phyloP scores from a whole-genome alignment of 2,329 filamentous ascomycete species.

The Zasmidium cellare region DNA sequence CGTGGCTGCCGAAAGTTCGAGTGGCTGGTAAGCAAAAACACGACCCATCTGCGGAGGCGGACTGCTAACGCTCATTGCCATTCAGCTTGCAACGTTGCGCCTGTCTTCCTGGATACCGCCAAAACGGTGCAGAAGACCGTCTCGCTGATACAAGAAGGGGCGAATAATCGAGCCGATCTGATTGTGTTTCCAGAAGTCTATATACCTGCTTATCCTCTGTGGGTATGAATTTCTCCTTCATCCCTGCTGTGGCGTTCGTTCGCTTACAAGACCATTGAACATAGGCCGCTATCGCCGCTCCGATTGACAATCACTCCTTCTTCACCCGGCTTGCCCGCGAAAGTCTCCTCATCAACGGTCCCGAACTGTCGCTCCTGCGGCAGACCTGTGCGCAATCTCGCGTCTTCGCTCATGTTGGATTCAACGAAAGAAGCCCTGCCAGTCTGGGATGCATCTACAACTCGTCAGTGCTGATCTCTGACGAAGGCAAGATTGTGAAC shows the following conservation, averaged over 20 bases:
- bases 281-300: conserved; percentile 33
- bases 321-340: conserved; percentile 50
- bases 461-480: conserved; percentile 50
- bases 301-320: conserved; percentile 52
- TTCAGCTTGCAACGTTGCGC: conserved; percentile 35
- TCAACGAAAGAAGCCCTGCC: conserved; percentile 49
- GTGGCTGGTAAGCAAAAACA: conserved; percentile 17
- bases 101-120: conserved; percentile 50
- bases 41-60: not conserved
- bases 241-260: too few relatives aligned
- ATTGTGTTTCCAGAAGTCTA: conserved; percentile 57
- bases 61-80: too few relatives aligned
- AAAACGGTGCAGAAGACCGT: conserved; percentile 51
- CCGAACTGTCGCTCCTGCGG: conserved; percentile 47
- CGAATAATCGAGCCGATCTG: conserved; percentile 46
- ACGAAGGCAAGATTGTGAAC: conserved; percentile 47
- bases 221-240: conserved; percentile 30
- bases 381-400: conserved; percentile 39
- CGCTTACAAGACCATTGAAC: not conserved
- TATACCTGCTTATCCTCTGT: conserved; percentile 56
- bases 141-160: conserved; percentile 46
- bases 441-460: conserved; percentile 54
- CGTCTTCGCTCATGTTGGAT: conserved; percentile 50
- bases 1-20: conserved; percentile 27
- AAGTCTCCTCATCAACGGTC: conserved; percentile 48